A percentile compares a stretch with the other conserved stretches of the same genome.
Conservation (phyloP, 768 basidiomycete genomes). For the Russula abietina region DNA sequence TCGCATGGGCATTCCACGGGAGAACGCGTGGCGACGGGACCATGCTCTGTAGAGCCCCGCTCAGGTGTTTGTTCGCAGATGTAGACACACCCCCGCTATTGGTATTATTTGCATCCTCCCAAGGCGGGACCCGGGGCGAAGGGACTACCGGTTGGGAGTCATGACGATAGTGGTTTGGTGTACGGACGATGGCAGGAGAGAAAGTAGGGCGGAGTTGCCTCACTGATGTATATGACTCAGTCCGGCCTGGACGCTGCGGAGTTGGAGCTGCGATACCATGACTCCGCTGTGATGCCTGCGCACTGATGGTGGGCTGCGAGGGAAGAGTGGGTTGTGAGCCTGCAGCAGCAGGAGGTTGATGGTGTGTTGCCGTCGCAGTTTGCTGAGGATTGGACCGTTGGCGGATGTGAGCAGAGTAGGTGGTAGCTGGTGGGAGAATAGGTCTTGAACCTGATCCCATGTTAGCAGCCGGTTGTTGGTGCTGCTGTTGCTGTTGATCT, state of each 20-base stretch:
- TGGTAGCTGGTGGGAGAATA: slow-evolving; percentile 15
- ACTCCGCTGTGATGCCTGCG: slow-evolving; percentile 13
- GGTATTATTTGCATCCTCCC: not conserved
- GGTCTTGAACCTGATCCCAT: slow-evolving; percentile 4
- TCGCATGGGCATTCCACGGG: slow-evolving; percentile 9
- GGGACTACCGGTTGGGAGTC: slow-evolving; percentile 20
- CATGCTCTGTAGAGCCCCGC: not conserved
- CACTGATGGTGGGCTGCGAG: not conserved
- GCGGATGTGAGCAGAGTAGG: slow-evolving; percentile 21
- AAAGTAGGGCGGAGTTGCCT: slow-evolving; percentile 61
- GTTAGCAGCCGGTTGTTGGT: not conserved
- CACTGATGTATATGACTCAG: slow-evolving; percentile 46
- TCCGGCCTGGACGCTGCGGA: slow-evolving; percentile 23
- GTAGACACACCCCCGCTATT: slow-evolving; percentile 1
- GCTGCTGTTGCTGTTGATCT: slow-evolving; percentile 8
- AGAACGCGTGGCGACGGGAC: slow-evolving; percentile 17
- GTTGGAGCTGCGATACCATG: slow-evolving; percentile 24
- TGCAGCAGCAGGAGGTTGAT: not conserved
- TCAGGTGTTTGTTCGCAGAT: slow-evolving; percentile 16
- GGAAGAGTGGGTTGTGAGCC: slow-evolving; percentile 2
- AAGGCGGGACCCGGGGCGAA: slow-evolving; percentile 21
- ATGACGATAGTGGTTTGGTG: slow-evolving; percentile 52
- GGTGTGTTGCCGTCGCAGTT: slow-evolving; percentile 6
- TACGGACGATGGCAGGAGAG: slow-evolving; percentile 61
- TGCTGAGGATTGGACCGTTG: slow-evolving; percentile 23